phyloP scores from a whole-genome alignment of 78 protist genomes.

The Reticulomyxa filosa region DNA sequence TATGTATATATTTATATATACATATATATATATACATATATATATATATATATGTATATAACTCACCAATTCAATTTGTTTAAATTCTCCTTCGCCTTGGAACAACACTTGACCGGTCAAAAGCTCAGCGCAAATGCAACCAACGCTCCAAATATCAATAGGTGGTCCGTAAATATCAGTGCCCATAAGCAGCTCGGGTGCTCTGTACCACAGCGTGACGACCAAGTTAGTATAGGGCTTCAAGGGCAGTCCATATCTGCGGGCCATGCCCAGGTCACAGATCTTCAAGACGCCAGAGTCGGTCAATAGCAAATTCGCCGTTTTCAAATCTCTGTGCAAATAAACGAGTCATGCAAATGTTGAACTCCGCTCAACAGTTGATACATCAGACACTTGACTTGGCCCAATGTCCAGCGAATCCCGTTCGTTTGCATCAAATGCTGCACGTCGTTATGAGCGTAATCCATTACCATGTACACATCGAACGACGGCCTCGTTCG shows the following conservation, averaged over 20 bases:
- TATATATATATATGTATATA: no score
- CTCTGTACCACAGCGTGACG: conserved; percentile 77
- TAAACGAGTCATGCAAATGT: background rate
- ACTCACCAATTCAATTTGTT: no score
- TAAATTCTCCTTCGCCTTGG: conserved; percentile 76
- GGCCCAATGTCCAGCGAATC: background rate
- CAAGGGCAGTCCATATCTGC: conserved; percentile 2
- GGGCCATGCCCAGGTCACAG: conserved; percentile 26
- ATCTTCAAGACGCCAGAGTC: conserved; percentile 11
- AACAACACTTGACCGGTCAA: conserved; percentile 53
- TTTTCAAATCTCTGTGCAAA: conserved; percentile 9
- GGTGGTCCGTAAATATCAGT: conserved; percentile 25
- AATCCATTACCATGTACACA: conserved; percentile 14
- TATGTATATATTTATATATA: no score
- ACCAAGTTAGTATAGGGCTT: background rate
- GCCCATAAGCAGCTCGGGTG: conserved; percentile 75
- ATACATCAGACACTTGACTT: background rate
- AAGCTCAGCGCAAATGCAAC: conserved; percentile 67
- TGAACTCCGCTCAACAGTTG: background rate
- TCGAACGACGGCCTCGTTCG: background rate
- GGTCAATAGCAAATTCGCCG: conserved; percentile 4
- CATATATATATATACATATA: no score
- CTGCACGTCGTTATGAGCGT: conserved; percentile 3
- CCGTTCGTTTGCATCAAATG: background rate
- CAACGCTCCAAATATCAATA: conserved; percentile 66